Base-by-base conservation (phyloP, 495 filamentous ascomycete species). In the Aspergillus indologenus region DNA sequence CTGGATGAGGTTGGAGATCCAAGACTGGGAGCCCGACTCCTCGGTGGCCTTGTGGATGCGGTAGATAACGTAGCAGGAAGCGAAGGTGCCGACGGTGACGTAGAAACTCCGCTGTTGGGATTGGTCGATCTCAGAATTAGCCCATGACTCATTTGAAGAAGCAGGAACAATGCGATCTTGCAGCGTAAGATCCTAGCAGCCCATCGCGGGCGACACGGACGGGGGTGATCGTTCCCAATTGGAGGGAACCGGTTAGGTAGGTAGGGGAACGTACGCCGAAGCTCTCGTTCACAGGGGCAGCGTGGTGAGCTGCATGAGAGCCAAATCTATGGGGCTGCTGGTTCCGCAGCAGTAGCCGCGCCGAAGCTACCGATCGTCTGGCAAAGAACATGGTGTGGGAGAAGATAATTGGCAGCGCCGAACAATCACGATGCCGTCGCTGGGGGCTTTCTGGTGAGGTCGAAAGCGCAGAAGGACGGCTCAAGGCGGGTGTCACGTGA, bases 101-200 rank as follows among this genome's bases (percentile, higher is more conserved):
- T 86, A 92, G 76, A 92, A 90, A 56, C 78, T 81, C 60, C 71
- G 75, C 87, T 90, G 67, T 71, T 40, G 59, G 45, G 20, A 56
- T 56, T 59, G 56, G 50, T 58, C 47, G 55, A 52, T 29, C 40
- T 24, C 56, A 44, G 49, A 26, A 56, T 64, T 55, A 68, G 59
- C 61, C 34, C 40, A 61, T 18, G 53, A 19, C 53, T 63, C 45
- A 54, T 46, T 57, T 15, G 56, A 45, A 43, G n/a, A 52, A 56
- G 26, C 21, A 59, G 49, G 53, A 51, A 42, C 45, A 48, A 15
- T 48, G 45, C 45, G 20, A 48, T 22, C 19, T 48, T 15, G 20
- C 34, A 40, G 34, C 12, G 34, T 40, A 40, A 14, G 20, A 24
- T 48, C 45, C 20, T 21, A 21, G 20, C 20, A 15, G 17, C 12